Percentiles rank a stretch among this genome's conserved stretches.
Conservation (phyloP, 805 yeast genomes). For the Teunomyces cretensis region DNA sequence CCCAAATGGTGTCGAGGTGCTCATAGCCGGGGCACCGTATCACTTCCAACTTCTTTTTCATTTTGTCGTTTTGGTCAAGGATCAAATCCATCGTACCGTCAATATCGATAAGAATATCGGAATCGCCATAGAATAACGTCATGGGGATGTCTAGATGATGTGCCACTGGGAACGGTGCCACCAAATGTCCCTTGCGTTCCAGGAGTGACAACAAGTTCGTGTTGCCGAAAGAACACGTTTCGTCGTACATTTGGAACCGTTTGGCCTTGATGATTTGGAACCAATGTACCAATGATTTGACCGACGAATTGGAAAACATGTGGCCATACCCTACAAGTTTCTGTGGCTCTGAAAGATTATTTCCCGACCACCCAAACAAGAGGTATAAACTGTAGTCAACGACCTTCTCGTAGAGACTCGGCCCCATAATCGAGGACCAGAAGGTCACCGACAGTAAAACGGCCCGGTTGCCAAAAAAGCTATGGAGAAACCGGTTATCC, state of each 20-base stretch:
- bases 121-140: constrained; percentile 28
- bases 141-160: constrained; percentile 29
- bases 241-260: constrained; percentile 34
- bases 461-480: constrained; percentile 28
- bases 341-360: constrained; percentile 22
- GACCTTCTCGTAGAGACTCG: constrained; percentile 19
- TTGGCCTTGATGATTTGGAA: constrained; percentile 29
- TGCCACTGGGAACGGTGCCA: constrained; percentile 29
- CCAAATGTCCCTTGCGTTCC: constrained; percentile 11
- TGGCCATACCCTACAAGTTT: constrained; percentile 29
- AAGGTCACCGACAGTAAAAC: constrained; percentile 29
- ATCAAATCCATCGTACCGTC: constrained; percentile 22
- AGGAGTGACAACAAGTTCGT: constrained; percentile 18
- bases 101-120: constrained; percentile 29
- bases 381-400: constrained; percentile 23
- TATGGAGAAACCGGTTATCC: constrained; percentile 22
- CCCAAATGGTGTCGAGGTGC: constrained; percentile 36
- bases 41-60: constrained; percentile 20
- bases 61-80: constrained; percentile 21
- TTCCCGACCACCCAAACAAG: constrained; percentile 29
- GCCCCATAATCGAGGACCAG: constrained; percentile 26
- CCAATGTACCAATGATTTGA: constrained; percentile 31
- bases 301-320: constrained; percentile 29
- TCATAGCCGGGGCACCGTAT: constrained; percentile 25
- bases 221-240: constrained; percentile 23